A percentile compares a stretch with the other conserved stretches of the same genome.
These are phyloP conservation scores for Brasilioporus rufonigricans DNA, from an alignment of 768 basidiomycete species.

Conservation along the genomic window DNA sequence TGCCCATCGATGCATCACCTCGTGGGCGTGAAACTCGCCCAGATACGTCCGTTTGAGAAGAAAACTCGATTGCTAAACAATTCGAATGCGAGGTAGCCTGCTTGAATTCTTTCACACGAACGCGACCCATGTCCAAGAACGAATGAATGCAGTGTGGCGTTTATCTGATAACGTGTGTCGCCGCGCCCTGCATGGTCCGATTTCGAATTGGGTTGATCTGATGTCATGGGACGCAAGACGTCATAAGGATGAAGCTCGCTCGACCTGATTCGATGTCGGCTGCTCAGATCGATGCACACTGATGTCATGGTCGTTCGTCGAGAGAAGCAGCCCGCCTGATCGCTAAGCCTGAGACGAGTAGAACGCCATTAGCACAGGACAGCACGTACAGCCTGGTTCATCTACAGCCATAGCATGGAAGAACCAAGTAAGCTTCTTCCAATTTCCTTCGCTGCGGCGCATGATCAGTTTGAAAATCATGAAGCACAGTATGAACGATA, in stretches of 20 bases:
- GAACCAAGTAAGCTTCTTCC: neutral
- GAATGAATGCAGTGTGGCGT: neutral
- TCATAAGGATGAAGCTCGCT: neutral
- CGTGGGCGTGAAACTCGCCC: no score
- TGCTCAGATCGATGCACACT: no score
- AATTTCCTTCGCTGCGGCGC: neutral
- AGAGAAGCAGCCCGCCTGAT: neutral
- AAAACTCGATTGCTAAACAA: neutral
- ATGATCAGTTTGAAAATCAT: constrained; percentile 11
- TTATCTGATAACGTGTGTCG: constrained; percentile 4
- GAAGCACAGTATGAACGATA: neutral
- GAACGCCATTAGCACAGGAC: neutral
- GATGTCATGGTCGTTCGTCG: neutral
- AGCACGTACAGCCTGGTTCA: neutral
- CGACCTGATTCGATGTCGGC: no score
- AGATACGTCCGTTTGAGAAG: no score
- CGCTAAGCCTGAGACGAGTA: neutral
- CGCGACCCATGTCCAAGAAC: neutral
- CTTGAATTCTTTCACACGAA: neutral
- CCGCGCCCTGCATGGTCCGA: neutral
- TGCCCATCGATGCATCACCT: neutral
- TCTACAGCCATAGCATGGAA: neutral
- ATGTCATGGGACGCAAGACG: neutral
- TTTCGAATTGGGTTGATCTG: neutral
- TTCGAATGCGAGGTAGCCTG: neutral